Base-by-base conservation (phyloP, 192 early-diverging fungal species). In the Umbelopsis sp. region DNA sequence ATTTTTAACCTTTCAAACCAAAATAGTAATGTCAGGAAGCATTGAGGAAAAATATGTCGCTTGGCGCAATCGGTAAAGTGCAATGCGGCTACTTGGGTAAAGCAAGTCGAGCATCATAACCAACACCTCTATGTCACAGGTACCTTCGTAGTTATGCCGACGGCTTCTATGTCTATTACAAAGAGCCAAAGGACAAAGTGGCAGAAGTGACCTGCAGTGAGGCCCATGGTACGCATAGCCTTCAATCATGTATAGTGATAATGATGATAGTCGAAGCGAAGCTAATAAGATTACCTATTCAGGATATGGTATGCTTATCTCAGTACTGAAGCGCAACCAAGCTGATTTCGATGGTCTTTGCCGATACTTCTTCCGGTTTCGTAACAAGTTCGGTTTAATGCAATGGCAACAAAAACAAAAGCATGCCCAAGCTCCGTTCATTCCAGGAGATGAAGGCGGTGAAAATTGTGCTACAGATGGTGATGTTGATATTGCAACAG, bases 301-400 rank as follows among this genome's bases (percentile, higher is more conserved):
- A 73, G 84, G 84, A 41, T 86, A 86, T 75, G 84, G 84, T 41
- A 83, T 86, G 84, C 49, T 86, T 41, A 79, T 82, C 25, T 83
- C 84, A 16, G 82, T 84, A 6, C 65, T 82, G 41, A 86, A 81
- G 76, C 65, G 74, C 20, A 86, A 86, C 33, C 84, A 86, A 53
- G 64, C 68, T 12, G 84, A 86, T 65, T 86, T 86, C 74, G 84
- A 86, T 67, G 84, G 84, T 51, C 72, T 86, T 22, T 73, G 78
- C 13, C 74, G 78, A 41, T 86, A 82, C 76, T 86, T 83, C 70
- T 47, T 80, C 4, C 76, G 77, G 25, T 86, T 81, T 64, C 68
- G 66, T 18, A 86, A 86, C 37, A 58, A 65, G 15, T 81, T 84
- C 33, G 84, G 84, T 9, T 68, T 86, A 9, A 80, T 80, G 78